A percentile compares a stretch with the other conserved stretches of the same genome.
Conservation (phyloP, 1,284 basidiomycete species). For the Cutaneotrichosporon spelunceum region DNA sequence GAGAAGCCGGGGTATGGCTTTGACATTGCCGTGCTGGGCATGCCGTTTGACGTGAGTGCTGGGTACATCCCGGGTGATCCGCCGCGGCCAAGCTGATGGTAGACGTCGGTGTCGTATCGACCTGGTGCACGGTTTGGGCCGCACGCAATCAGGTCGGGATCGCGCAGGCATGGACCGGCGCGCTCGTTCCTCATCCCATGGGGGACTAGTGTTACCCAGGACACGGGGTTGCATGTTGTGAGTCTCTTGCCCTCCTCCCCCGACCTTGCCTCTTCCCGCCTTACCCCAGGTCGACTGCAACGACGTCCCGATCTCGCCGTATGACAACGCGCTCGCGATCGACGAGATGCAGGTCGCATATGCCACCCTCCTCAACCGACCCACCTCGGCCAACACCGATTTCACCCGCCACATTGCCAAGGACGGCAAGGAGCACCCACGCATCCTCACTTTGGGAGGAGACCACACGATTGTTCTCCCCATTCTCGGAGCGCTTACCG, state of each 20-base stretch:
- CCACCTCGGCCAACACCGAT: conserved; percentile 8
- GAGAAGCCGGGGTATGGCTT: conserved; percentile 49
- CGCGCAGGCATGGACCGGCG: conserved; percentile 17
- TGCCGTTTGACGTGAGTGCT: conserved; percentile 49
- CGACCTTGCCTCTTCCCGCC: background rate
- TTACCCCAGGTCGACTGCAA: conserved; percentile 48
- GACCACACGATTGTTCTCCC: conserved; percentile 55
- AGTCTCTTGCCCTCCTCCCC: too few relatives aligned
- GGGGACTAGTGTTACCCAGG: conserved; percentile 18
- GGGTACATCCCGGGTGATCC: too few relatives aligned
- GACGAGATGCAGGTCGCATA: conserved; percentile 51
- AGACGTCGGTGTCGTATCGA: conserved; percentile 26
- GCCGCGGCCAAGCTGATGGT: background rate
- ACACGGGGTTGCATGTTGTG: conserved; percentile 21
- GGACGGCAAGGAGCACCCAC: conserved; percentile 48
- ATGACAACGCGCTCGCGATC: conserved; percentile 51
- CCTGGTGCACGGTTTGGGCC: conserved; percentile 50
- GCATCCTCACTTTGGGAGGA: conserved; percentile 52
- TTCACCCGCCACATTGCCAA: conserved; percentile 23
- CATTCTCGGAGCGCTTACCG: conserved; percentile 46
- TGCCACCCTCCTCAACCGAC: conserved; percentile 23
- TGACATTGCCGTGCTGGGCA: conserved; percentile 48
- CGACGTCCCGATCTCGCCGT: conserved; percentile 52
- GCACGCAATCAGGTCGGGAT: conserved; percentile 37
- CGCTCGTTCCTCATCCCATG: conserved; percentile 21